phyloP scores from a whole-genome alignment of 768 basidiomycete species.

The Serpula lacrymans region DNA sequence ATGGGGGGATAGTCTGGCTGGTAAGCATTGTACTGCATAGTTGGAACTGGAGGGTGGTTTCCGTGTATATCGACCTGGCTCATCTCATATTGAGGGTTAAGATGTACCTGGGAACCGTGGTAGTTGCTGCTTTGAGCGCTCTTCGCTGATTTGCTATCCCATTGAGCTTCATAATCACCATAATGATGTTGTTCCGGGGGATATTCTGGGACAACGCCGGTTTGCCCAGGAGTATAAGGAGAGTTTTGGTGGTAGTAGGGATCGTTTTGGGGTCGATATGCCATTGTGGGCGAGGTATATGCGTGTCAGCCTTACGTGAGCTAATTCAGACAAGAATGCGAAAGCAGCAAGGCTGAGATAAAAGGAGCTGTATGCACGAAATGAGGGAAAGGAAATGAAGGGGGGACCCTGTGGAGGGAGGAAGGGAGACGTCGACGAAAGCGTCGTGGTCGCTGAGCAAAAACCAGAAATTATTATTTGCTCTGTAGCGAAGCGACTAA shows the following conservation, averaged over 20 bases:
- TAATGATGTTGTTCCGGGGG: conserved; percentile 39
- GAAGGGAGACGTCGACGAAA: conserved; percentile 8
- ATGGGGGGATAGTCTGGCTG: conserved; percentile 54
- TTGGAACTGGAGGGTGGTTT: conserved; percentile 49
- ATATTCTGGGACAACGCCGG: conserved; percentile 34
- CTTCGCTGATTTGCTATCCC: conserved; percentile 52
- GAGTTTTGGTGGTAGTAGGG: conserved; percentile 40
- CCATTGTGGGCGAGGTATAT: conserved; percentile 35
- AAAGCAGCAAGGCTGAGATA: conserved; percentile 1
- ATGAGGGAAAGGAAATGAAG: conserved; percentile 3
- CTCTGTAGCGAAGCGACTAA: conserved; percentile 1
- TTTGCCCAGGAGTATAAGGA: conserved; percentile 19
- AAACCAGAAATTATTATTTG: background rate
- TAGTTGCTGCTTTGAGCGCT: conserved; percentile 60
- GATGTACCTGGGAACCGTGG: conserved; percentile 69
- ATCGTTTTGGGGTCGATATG: conserved; percentile 51
- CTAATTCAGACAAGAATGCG: background rate
- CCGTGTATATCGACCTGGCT: conserved; percentile 38
- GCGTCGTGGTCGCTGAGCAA: conserved; percentile 2
- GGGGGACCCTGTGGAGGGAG: conserved; percentile 5
- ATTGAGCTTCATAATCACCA: conserved; percentile 41
- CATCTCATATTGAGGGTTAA: conserved; percentile 61
- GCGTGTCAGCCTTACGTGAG: background rate
- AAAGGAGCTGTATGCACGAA: conserved; percentile 12
- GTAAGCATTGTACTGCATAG: conserved; percentile 42